phyloP scores from a whole-genome alignment of 2,329 filamentous ascomycete species.

The Epichloe sylvatica region DNA sequence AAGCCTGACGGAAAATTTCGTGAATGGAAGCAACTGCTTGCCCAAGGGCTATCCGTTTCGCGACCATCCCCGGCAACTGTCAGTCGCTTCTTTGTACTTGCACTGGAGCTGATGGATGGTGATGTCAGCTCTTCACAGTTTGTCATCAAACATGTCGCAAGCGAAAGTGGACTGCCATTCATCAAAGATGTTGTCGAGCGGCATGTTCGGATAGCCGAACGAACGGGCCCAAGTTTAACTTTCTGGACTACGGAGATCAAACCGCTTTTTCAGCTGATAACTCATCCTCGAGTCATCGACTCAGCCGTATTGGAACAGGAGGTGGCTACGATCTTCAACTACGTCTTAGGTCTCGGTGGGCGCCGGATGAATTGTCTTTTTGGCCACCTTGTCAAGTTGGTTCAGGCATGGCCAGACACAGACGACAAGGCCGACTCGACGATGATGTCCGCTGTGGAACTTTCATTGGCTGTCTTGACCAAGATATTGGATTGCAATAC shows the following conservation, averaged over 20 bases:
- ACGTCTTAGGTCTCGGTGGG: conserved; percentile 21
- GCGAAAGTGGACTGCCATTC: conserved; percentile 16
- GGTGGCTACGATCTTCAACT: conserved; percentile 21
- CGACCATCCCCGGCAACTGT: background rate
- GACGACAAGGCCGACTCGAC: conserved; percentile 2
- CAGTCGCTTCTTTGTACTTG: conserved; percentile 9
- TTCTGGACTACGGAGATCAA: conserved; percentile 16
- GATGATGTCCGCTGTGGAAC: conserved; percentile 13
- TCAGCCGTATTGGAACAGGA: conserved; percentile 26
- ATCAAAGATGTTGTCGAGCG: conserved; percentile 15
- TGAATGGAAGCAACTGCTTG: conserved; percentile 10
- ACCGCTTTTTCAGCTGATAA: conserved; percentile 23
- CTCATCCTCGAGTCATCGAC: conserved; percentile 20
- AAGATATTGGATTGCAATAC: conserved; percentile 25
- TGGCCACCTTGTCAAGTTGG: conserved; percentile 12
- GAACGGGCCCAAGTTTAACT: background rate
- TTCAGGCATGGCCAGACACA: conserved; percentile 6
- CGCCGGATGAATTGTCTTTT: conserved; percentile 19
- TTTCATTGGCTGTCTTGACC: conserved; percentile 19
- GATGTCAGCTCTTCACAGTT: conserved; percentile 10
- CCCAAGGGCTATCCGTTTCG: background rate
- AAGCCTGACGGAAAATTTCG: conserved; percentile 8
- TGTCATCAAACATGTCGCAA: conserved; percentile 12
- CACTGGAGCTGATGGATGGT: conserved; percentile 10
- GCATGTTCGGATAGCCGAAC: conserved; percentile 8